Evolutionary conservation across 371 early-diverging fungal species (phyloP).

Genomic region (Rhizopus delemar): DNA sequence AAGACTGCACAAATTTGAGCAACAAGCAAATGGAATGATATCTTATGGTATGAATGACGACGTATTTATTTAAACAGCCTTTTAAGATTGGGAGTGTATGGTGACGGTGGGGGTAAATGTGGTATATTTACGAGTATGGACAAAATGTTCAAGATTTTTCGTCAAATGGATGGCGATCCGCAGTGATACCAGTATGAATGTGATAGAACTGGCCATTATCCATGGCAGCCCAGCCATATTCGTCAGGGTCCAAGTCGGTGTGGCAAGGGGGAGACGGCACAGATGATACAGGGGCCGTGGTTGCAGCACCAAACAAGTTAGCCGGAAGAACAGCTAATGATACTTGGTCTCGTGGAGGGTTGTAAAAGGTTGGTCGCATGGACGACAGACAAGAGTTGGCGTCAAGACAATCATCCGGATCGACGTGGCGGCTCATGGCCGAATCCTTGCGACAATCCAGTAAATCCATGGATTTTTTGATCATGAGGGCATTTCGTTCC

Average conservation of each 20-base stretch:
- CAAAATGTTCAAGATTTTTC: constrained; percentile 8
- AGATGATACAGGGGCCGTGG: background rate
- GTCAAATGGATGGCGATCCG: constrained; percentile 6
- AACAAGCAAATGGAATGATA: no score
- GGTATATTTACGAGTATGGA: constrained; percentile 7
- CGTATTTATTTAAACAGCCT: constrained; percentile 9
- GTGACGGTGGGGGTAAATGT: constrained; percentile 12
- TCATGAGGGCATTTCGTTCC: no score
- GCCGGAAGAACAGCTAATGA: constrained; percentile 10
- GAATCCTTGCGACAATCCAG: no score
- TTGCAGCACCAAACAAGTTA: constrained; percentile 6
- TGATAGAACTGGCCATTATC: constrained; percentile 3
- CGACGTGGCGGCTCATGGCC: no score
- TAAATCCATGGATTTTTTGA: no score
- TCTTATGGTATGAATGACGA: no score
- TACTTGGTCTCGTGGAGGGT: constrained; percentile 13
- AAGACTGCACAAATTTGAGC: no score
- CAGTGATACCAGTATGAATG: constrained; percentile 1
- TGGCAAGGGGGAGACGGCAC: no score
- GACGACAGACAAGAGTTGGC: constrained; percentile 9
- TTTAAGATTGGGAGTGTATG: no score
- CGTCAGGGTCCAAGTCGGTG: background rate
- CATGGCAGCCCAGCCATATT: constrained; percentile 8
- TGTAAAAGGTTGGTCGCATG: constrained; percentile 8
- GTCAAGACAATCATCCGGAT: constrained; percentile 6